These are phyloP conservation scores for Hygrocybe coccinea DNA, from an alignment of 768 basidiomycete genomes.

Conservation along the genomic window DNA sequence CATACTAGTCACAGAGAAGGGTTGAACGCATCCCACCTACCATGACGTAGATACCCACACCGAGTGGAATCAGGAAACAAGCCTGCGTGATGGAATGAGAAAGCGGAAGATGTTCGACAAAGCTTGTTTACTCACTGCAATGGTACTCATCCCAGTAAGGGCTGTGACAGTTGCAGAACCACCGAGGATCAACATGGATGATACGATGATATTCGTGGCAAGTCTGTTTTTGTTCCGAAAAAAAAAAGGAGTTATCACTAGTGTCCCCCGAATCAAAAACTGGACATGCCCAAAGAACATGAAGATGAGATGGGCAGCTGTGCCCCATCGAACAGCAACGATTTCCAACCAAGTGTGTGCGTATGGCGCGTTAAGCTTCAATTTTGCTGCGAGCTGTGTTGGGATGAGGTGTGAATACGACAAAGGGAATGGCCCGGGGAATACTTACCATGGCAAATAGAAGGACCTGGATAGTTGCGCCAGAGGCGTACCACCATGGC, in stretches of 20 bases:
- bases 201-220: conserved; percentile 89
- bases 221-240: conserved; percentile 39
- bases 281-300: conserved; percentile 73
- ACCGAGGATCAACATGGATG: conserved; percentile 75
- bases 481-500: conserved; percentile 89
- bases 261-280: background rate
- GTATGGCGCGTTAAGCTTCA: conserved; percentile 86
- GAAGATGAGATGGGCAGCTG: conserved; percentile 72
- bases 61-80: conserved; percentile 85
- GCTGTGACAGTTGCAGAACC: conserved; percentile 84
- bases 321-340: conserved; percentile 76
- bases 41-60: conserved; percentile 84
- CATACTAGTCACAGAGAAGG: conserved; percentile 79
- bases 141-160: conserved; percentile 85
- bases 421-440: conserved; percentile 7
- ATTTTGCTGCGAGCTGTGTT: conserved; percentile 82
- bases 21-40: conserved; percentile 86
- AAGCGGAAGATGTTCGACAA: background rate
- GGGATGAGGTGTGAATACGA: background rate
- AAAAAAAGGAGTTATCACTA: too few relatives aligned
- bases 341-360: conserved; percentile 90
- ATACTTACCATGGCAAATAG: conserved; percentile 72
- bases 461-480: conserved; percentile 83
- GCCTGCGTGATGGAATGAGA: conserved; percentile 39
- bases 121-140: conserved; percentile 47